phyloP scores from a whole-genome alignment of 257 asterid genomes.

The Cynanchum wilfordii region DNA sequence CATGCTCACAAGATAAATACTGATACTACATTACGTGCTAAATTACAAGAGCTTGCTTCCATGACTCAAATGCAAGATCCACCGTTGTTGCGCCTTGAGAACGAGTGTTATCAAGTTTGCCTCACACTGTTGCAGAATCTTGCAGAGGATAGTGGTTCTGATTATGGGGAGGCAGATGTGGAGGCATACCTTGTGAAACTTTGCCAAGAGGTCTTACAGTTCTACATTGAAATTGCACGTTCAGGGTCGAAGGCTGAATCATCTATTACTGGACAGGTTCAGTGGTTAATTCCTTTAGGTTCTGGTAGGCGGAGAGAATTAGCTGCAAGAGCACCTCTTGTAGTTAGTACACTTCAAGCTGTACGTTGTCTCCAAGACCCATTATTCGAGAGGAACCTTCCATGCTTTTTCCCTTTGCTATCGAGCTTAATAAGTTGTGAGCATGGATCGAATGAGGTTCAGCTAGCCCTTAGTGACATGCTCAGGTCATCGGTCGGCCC shows the following conservation, averaged over 20 bases:
- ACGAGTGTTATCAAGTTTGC: conserved; percentile 91
- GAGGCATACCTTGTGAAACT: conserved; percentile 77
- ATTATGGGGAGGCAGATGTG: conserved; percentile 54
- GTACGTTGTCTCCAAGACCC: conserved; percentile 67
- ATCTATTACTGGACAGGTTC: conserved; percentile 35
- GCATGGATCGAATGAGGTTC: conserved; percentile 94
- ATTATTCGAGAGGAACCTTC: conserved; percentile 68
- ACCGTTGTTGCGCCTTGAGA: conserved; percentile 94
- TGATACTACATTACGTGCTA: conserved; percentile 51
- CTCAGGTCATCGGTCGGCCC: conserved; percentile 84
- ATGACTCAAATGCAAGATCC: conserved; percentile 98
- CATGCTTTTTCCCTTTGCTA: conserved; percentile 70
- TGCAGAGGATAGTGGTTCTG: conserved; percentile 51
- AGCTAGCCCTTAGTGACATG: conserved; percentile 78
- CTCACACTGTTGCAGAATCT: conserved; percentile 81
- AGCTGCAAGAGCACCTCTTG: conserved; percentile 92
- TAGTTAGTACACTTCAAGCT: conserved; percentile 82
- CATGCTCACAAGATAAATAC: conserved; percentile 81
- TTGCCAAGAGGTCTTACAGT: conserved; percentile 74
- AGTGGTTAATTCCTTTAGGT: conserved; percentile 81
- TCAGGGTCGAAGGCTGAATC: conserved; percentile 39
- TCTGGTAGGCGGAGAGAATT: conserved; percentile 80
- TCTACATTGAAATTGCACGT: conserved; percentile 60
- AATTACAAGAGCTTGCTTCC: conserved; percentile 74
- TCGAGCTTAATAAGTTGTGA: conserved; percentile 85